Evolutionary conservation across 2,329 filamentous ascomycete species (phyloP), one percentile per base, ranked within the genome.

Genomic region (Penicillium occitanis): DNA sequence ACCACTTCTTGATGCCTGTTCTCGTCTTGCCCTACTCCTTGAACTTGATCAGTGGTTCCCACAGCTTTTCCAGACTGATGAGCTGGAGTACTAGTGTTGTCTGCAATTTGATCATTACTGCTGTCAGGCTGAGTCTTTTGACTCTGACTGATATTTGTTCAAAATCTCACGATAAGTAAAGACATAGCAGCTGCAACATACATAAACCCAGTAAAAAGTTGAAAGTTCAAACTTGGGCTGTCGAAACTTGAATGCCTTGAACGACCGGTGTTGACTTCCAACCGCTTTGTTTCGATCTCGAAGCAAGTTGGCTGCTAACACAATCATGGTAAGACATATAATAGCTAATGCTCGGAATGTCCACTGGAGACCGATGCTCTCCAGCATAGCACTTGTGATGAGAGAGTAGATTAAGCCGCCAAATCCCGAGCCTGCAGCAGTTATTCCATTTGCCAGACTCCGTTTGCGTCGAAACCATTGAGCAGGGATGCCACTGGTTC

Each of bases 341-440:
- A 89, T 83, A 1, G 83, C 86, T 11, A 90, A 77, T 22, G 88
- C 82, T 0, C 88, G 82, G 69, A 88, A 89, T 0, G 87, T 82
- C 87, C 87, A 89, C 0, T 79, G 76, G 0, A 89, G 74, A 0
- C 86, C 85, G 2, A 88, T 77, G 13, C 78, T 78, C 5, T 82
- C 77, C 40, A 90, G 85, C 77, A 88, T 85, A 0, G 84, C 80
- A 37, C 86, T 84, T 0, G 86, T 81, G 0, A 83, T 82, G 0
- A 90, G 81, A 5, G 81, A 85, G 74, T 88, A 90, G 0, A 85
- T 77, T n/a, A 89, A 72, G 0, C 87, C 87, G 30, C 22, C 22
- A 25, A 25, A 25, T 25, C 22, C 22, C 22, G 22, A 25, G 22
- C 22, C 22, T 25, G 22, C 22, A 2, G 22, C 22, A 25, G 22